Base-by-base conservation (phyloP, 2,329 filamentous ascomycete genomes). In the Aurifilum marmelostoma region DNA sequence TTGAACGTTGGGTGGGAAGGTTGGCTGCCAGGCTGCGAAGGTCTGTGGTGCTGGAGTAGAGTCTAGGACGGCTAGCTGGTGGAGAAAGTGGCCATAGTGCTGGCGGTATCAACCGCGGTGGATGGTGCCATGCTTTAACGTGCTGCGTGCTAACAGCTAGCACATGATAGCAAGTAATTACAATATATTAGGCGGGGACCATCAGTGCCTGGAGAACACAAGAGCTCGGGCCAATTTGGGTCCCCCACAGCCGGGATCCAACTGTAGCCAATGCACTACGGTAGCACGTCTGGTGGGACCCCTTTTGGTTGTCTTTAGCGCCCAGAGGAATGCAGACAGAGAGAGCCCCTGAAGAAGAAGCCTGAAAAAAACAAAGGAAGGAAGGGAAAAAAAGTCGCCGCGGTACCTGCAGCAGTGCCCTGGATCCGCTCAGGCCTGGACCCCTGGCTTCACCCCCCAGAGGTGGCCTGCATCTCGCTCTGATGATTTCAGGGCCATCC, bases 381-480 rank as follows among this genome's bases (percentile, higher is more conserved):
- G n/a, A n/a, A n/a, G n/a, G n/a, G n/a, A n/a, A n/a, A n/a, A n/a
- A 62, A 16, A 14, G 59, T 21, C 32, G n/a, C 29, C 8, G n/a
- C 29, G 56, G 29, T 21, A 60, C 56, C 54, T 37, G 59, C 59
- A n/a, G 59, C 21, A 12, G 34, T 8, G 34, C 34, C 34, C 32
- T 24, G 34, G 37, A 6, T 43, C 34, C 59, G n/a, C 52, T 16
- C 27, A 16, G 24, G 24, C 24, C 24, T 29, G 52, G 52, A 29
- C 52, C 52, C 52, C 52, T 56, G 52, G 14, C 52, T 2, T 16
- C 11, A 41, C 59, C 59, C n/a, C 59, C 59, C 34, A 37, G 59
- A 61, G 39, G 43, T 43, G 21, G 59, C 59, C n/a, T 27, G 59
- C 59, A 62, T 62, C 29, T 62, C 59, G 59, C 59, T 62, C 39